These are phyloP conservation scores for Yamadazyma songkhlaensis DNA, from an alignment of 1,139 yeast genomes.

Conservation along the genomic window DNA sequence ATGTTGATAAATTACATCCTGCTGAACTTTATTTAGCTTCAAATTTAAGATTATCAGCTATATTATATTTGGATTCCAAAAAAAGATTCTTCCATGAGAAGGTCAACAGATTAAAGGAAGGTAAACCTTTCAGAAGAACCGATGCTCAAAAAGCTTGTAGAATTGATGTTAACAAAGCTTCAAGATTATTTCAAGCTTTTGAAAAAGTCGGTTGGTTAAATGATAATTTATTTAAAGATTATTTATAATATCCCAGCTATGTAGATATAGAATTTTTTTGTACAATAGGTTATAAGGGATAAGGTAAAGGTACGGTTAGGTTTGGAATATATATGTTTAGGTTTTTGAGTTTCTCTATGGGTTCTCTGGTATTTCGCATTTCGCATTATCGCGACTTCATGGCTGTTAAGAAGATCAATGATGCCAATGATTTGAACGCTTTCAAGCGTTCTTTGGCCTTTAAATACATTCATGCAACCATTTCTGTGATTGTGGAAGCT, in stretches of 20 bases:
- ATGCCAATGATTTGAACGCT: conserved; percentile 22
- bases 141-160: conserved; percentile 98
- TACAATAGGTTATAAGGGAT: background rate
- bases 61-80: conserved; percentile 87
- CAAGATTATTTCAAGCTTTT: conserved; percentile 86
- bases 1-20: conserved; percentile 72
- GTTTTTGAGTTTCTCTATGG: too few species aligned
- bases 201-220: conserved; percentile 96
- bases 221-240: conserved; percentile 66
- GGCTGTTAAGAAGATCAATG: conserved; percentile 31
- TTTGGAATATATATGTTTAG: background rate
- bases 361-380: too few species aligned
- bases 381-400: background rate
- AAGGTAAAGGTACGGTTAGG: conserved; percentile 1
- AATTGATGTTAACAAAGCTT: conserved; percentile 95
- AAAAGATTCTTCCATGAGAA: conserved; percentile 87
- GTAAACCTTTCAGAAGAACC: conserved; percentile 89
- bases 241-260: conserved; percentile 15
- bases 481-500: conserved; percentile 20
- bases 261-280: background rate
- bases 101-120: conserved; percentile 69
- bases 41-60: conserved; percentile 82
- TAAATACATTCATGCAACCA: conserved; percentile 20
- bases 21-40: conserved; percentile 90
- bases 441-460: conserved; percentile 31